These are phyloP conservation scores for Urtica urens DNA, from an alignment of 306 rosid genomes.

Conservation along the genomic window DNA sequence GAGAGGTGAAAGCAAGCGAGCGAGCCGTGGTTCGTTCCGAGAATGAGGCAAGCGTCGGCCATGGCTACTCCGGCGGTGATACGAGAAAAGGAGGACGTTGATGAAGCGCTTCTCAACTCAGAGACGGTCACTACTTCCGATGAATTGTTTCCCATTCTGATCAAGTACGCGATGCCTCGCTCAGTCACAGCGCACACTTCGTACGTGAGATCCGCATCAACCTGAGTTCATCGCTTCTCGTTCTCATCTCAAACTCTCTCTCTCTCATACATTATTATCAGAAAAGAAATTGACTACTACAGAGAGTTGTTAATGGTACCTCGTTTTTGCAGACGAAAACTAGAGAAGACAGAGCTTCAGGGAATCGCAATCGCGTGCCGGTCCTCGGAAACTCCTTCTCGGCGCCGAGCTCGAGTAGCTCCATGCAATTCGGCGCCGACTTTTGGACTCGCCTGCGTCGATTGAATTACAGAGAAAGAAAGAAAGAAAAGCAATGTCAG, in stretches of 20 bases:
- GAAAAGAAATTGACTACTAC: neutral
- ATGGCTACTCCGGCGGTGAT: constrained; percentile 48
- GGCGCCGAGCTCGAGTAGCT: constrained; percentile 58
- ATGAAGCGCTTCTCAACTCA: no score
- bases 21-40: constrained; percentile 68
- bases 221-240: constrained; percentile 29
- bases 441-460: constrained; percentile 68
- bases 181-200: constrained; percentile 54
- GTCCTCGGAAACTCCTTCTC: constrained; percentile 42
- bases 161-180: constrained; percentile 55
- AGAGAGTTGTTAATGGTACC: constrained; percentile 22
- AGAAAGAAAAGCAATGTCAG: neutral
- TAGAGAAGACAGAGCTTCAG: constrained; percentile 52
- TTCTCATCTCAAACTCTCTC: neutral
- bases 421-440: constrained; percentile 41
- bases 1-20: constrained; percentile 60
- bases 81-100: constrained; percentile 31
- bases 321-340: constrained; percentile 52
- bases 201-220: constrained; percentile 43
- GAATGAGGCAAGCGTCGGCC: constrained; percentile 44
- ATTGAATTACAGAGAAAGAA: neutral
- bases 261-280: neutral
- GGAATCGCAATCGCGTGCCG: constrained; percentile 62
- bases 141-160: constrained; percentile 46
- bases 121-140: no score